Evolutionary conservation across 345 rosid genomes (phyloP), one percentile per base, ranked within the genome.

Genomic region (Populus euphratica): DNA sequence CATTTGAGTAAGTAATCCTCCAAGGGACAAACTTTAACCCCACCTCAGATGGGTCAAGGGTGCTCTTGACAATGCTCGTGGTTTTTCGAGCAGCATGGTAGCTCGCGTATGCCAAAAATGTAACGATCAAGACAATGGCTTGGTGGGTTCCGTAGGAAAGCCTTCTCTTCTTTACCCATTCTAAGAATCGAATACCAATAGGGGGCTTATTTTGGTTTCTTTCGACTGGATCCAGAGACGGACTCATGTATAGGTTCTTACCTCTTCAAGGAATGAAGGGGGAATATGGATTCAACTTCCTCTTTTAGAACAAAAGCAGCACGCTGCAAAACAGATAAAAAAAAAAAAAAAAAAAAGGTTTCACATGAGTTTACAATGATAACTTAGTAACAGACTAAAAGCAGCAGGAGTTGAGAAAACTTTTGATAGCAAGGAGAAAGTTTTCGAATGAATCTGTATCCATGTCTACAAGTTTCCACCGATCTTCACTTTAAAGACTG

Each of bases 41-140:
- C 41, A 62, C 5, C 47, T 85, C 82, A 0, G 89, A 75, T 64
- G 98, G 99, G 83, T 96, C 99, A 36, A 96, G 98, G 9, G 91
- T 81, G 73, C 97, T 92, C 76, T 96, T 92, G 67, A 96, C 99
- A 74, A 96, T 88, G 86, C 99, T 96, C 33, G 93, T 90, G 39
- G 97, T 92, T 85, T 96, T 96, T 44, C 99, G 81, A 7, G 97
- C 85, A 0, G 94, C 93, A 83, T 96, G 99, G 80, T 91, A 96
- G 84, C 93, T 86, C 2, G 94, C 35, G 72, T 93, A 96, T 3
- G 99, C 93, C 0, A 93, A 80, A 72, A 96, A 93, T 31, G 99
- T 96, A 8, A 93, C 87, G 68, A 92, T 84, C 85, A 93, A 85
- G n/a, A 93, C 99, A 68, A 93, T 81, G 73, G 86, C 90, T 88